Evolutionary conservation across 2,329 filamentous ascomycete species (phyloP).

Genomic region (Bimuria novae-zelandiae): DNA sequence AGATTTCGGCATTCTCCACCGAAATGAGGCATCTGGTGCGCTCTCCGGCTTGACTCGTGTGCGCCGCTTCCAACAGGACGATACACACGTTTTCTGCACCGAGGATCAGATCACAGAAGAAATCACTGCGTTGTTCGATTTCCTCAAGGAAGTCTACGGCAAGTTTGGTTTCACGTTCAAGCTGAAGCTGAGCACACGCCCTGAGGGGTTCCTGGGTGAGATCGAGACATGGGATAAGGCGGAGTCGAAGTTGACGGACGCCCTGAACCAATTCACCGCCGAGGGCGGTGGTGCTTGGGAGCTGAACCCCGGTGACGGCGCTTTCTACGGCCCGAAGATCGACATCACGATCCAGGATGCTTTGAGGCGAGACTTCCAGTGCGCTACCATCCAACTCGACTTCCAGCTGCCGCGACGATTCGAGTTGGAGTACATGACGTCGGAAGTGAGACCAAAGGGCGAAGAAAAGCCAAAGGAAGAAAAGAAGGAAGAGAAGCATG

Average conservation of each 20-base stretch:
- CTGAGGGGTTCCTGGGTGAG: conserved; percentile 86
- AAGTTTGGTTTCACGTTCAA: conserved; percentile 90
- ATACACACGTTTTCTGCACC: conserved; percentile 93
- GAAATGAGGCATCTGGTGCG: conserved; percentile 93
- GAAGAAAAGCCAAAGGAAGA: conserved; percentile 51
- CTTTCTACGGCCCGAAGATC: conserved; percentile 98
- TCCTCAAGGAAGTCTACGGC: conserved; percentile 78
- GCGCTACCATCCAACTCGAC: conserved; percentile 92
- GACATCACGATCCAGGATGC: conserved; percentile 94
- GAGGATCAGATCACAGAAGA: conserved; percentile 77
- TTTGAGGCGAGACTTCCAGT: conserved; percentile 81
- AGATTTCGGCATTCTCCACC: conserved; percentile 93
- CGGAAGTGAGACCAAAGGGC: conserved; percentile 57
- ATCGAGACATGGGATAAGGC: conserved; percentile 87
- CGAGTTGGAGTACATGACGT: conserved; percentile 82
- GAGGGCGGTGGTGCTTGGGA: conserved; percentile 74
- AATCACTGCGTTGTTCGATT: conserved; percentile 84
- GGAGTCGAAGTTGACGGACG: conserved; percentile 77
- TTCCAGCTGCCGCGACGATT: conserved; percentile 87
- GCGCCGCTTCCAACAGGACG: conserved; percentile 92
- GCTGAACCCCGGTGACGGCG: conserved; percentile 91
- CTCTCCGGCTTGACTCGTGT: conserved; percentile 90
- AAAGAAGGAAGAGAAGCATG: conserved; percentile 45
- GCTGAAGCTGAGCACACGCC: conserved; percentile 88
- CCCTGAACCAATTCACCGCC: conserved; percentile 73